Evolutionary conservation across 2,329 filamentous ascomycete species (phyloP), one percentile per base, ranked within the genome.

Genomic region (Calcarisporium arbuscula): DNA sequence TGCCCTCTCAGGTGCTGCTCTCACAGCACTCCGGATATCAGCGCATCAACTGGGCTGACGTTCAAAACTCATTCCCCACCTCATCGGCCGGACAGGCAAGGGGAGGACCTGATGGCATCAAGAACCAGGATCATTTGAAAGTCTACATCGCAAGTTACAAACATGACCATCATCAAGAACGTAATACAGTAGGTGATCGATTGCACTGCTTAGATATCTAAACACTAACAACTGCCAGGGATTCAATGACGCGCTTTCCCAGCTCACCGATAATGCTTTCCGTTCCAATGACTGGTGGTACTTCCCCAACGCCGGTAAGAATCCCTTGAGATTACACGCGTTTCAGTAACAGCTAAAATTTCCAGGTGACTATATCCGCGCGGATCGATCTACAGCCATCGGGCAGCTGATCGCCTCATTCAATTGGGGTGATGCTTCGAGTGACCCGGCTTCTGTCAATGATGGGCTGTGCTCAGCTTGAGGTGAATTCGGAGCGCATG

Each of bases 231-330:
- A n/a, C n/a, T n/a, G n/a, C n/a, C n/a, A n/a, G n/a, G 49, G 45
- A 7, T 52, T 39, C 39, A 50, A 50, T 21, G 52, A 53, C 16
- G 30, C 35, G 18, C 28, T 52, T 3, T 45, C 43, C 11, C 62
- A 66, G 43, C 54, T 62, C 4, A 49, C 52, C 8, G 51, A 60
- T n/a, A 54, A 61, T 26, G 63, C 62, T 0, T 65, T 57, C 42
- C 56, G 62, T 19, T 60, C 61, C 18, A 46, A 64, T 19, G 61
- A 66, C 39, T 67, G 62, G 63, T 66, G 64, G 64, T 53, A 65
- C 28, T 64, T 49, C 33, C 48, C 50, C 8, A 34, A 34, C 6
- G 42, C 36, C 38, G 38, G 51, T 53, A 44, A 34, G n/a, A n/a
- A n/a, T n/a, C n/a, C n/a, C n/a, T n/a, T n/a, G n/a, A n/a, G n/a